Base-by-base conservation (phyloP, 2,329 filamentous ascomycete species). In the Colletotrichum sp. region DNA sequence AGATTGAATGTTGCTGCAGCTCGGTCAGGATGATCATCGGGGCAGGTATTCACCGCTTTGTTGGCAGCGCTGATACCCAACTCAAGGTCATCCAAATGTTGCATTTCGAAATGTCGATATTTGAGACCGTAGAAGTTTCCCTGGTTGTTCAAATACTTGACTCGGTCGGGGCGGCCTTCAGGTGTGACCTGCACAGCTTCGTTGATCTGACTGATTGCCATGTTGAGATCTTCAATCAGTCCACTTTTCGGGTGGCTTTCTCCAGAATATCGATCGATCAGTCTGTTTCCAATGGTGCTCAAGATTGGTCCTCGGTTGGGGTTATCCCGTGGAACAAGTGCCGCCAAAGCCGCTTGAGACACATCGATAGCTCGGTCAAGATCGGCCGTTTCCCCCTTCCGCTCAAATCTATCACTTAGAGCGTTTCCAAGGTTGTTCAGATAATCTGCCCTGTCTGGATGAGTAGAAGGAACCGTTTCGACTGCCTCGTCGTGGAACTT, bases 341-440 rank as follows among this genome's bases (percentile, higher is more conserved):
- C n/a, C 1, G n/a, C 44, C 44, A 49, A 49, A 49, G 44, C 44
- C 0, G 1, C n/a, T 49, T 49, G 18, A 0, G 44, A 49, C 1
- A 13, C 44, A 4, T 0, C 1, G n/a, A 49, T 49, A 0, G 44
- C 1, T 49, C 10, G 1, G 10, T 49, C 44, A 49, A 49, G n/a
- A 21, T 49, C 44, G 1, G 9, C 10, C 1, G 2, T 7, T 21
- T 7, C 9, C 1, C 44, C 1, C 0, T 49, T 49, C 0, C 44
- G 44, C 44, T 49, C 44, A 21, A 1, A 49, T 1, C 44, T 49
- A 49, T 49, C 44, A 21, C 44, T 49, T 0, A 49, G 2, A 21
- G n/a, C 44, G 0, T 49, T 49, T 4, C 44, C 44, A 0, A 66
- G 1, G 16, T 24, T 30, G 24, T 26, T 49, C 7, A 66, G 2